Conservation (phyloP, 305 asterid genomes). For the Fraxinus dipetala region DNA sequence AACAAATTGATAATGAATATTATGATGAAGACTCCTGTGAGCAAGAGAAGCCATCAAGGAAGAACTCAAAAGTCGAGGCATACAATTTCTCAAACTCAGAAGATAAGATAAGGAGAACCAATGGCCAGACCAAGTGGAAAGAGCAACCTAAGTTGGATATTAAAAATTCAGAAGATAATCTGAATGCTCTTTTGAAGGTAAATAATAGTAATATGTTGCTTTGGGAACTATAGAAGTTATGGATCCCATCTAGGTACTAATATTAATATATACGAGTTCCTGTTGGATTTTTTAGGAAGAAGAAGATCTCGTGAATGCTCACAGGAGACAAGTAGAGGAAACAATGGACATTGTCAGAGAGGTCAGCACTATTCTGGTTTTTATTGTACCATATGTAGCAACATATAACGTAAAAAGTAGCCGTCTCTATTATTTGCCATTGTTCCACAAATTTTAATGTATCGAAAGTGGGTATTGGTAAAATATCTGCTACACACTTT, state of each 20-base stretch:
- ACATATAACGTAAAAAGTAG: not conserved
- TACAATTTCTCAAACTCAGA: constrained; percentile 42
- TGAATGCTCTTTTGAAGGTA: constrained; percentile 76
- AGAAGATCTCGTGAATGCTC: constrained; percentile 91
- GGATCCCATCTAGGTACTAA: not conserved
- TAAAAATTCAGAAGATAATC: constrained; percentile 45
- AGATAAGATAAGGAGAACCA: constrained; percentile 54
- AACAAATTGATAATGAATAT: constrained; percentile 71
- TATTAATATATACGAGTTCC: constrained; percentile 4
- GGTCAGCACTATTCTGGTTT: constrained; percentile 39
- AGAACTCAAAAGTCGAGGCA: constrained; percentile 49
- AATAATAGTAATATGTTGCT: not conserved
- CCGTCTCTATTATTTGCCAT: not conserved
- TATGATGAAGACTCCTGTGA: constrained; percentile 74
- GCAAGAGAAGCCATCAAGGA: constrained; percentile 65
- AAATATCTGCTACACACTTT: not conserved
- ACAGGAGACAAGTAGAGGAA: constrained; percentile 92
- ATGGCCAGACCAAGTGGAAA: constrained; percentile 57
- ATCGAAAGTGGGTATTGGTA: not conserved
- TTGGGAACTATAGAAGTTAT: not conserved
- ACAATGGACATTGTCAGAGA: constrained; percentile 93
- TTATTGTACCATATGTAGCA: not conserved
- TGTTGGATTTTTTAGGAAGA: constrained; percentile 58
- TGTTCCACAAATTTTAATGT: not conserved
- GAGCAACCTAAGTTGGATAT: constrained; percentile 65